Evolutionary conservation across 805 yeast species (phyloP), one percentile per base, ranked within the genome.

Genomic region (Pachysolen tannophilus): DNA sequence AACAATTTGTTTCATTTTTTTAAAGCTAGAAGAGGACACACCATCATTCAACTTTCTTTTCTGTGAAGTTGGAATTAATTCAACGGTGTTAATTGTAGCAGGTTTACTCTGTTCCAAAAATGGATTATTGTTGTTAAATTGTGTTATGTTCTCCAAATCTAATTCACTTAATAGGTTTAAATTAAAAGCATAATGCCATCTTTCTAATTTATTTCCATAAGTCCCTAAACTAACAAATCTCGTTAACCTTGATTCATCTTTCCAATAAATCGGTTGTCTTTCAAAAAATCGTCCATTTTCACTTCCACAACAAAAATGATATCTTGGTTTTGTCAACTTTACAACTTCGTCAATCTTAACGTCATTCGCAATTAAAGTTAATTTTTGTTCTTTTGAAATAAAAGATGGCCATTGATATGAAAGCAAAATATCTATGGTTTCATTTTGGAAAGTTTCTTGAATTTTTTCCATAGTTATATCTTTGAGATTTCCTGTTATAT

Each of bases 151-250:
- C 14, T 49, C 46, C 0, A 60, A 56, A 4, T 46, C 47, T 2
- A 41, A 41, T 4, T 38, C 31, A 3, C 51, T 50, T 14, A 53
- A 60, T 20, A 53, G 37, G 33, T 49, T 49, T 20, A 74, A 34
- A 25, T 63, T 65, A 43, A 83, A 83, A 0, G 94, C 95, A 58
- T 84, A 85, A 42, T 75, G 78, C 88, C 90, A 85, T 50, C 69
- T 72, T 3, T 60, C 67, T 38, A 60, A 57, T 8, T 65, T 63
- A 2, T 70, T 59, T 0, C 78, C 81, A 51, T 65, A 80, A 32
- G 65, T 62, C 0, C 75, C 82, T 32, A 84, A 51, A 49, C 86
- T 76, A 11, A 84, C 67, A 45, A 81, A 80, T 34, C 94, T 61
- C 0, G 86, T 72, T 2, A 67, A 48, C 10, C 63, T 47, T 0